Percentiles rank a stretch among this genome's conserved stretches.
These are phyloP conservation scores for Coffea eugenioides DNA, from an alignment of 257 asterid genomes.

Conservation along the genomic window DNA sequence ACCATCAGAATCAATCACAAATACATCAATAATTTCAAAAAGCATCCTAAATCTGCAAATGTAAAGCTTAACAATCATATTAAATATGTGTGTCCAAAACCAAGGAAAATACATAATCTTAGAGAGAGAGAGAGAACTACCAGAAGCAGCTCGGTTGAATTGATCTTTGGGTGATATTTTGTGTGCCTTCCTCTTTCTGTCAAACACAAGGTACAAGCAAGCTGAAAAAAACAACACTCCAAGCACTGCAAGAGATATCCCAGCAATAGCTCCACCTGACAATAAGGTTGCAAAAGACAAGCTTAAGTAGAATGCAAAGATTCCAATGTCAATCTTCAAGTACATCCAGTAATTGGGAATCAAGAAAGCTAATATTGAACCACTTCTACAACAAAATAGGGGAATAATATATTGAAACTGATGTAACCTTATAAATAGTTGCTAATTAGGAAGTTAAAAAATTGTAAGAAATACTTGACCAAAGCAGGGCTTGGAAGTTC, in stretches of 20 bases:
- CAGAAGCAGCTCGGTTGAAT: constrained; percentile 34
- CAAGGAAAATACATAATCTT: background rate
- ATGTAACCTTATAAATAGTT: constrained; percentile 1
- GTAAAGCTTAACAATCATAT: too few relatives aligned
- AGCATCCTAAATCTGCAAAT: background rate
- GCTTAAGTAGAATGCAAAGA: constrained; percentile 20
- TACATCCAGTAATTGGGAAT: constrained; percentile 19
- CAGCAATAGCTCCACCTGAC: constrained; percentile 72
- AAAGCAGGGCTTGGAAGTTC: too few relatives aligned
- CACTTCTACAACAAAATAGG: constrained; percentile 67
- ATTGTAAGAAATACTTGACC: too few relatives aligned
- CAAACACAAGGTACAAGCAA: constrained; percentile 41
- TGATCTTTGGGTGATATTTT: constrained; percentile 39
- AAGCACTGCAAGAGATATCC: constrained; percentile 52
- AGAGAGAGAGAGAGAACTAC: constrained; percentile 19
- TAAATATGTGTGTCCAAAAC: background rate
- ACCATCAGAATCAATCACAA: background rate
- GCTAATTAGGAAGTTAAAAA: too few relatives aligned
- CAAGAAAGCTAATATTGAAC: constrained; percentile 26
- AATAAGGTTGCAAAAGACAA: constrained; percentile 25
- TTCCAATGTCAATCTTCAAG: constrained; percentile 13
- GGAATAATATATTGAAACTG: background rate
- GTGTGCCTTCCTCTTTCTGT: constrained; percentile 50
- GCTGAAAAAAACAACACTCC: constrained; percentile 50
- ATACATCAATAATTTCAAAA: background rate